These are phyloP conservation scores for Beverwykella pulmonaria DNA, from an alignment of 495 filamentous ascomycete genomes.

Conservation along the genomic window DNA sequence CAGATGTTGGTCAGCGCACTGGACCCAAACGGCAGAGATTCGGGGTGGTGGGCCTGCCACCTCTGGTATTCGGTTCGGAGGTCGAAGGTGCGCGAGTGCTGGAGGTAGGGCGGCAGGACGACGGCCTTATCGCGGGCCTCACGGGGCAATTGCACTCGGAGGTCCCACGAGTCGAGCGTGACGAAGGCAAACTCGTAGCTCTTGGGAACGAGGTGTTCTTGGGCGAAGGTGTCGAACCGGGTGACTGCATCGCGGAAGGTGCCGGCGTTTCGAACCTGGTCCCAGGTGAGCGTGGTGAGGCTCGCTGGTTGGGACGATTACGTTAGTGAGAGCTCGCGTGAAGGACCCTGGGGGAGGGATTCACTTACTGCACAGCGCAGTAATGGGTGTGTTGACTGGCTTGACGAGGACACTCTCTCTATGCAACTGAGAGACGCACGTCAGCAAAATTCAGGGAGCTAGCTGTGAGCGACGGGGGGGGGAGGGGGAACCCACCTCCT, in stretches of 20 bases:
- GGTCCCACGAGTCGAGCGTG: slow-evolving; percentile 96
- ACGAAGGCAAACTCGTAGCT: slow-evolving; percentile 97
- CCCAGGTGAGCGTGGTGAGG: slow-evolving; percentile 97
- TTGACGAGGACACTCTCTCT: slow-evolving; percentile 96
- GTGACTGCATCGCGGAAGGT: slow-evolving; percentile 96
- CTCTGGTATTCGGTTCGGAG: slow-evolving; percentile 95
- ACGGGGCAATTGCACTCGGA: slow-evolving; percentile 93
- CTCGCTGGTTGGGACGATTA: slow-evolving; percentile 66
- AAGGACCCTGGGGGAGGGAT: neutral
- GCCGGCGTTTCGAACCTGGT: slow-evolving; percentile 94
- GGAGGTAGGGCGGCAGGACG: slow-evolving; percentile 92
- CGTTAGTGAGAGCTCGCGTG: slow-evolving; percentile 19
- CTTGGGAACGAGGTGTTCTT: slow-evolving; percentile 80
- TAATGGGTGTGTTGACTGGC: slow-evolving; percentile 97
- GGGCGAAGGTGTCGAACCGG: slow-evolving; percentile 88
- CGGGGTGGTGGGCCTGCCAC: slow-evolving; percentile 97
- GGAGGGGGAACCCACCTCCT: slow-evolving; percentile 69
- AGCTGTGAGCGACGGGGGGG: slow-evolving; percentile 1
- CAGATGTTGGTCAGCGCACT: slow-evolving; percentile 96
- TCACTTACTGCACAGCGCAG: slow-evolving; percentile 94
- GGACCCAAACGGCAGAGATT: slow-evolving; percentile 94
- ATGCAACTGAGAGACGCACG: slow-evolving; percentile 65
- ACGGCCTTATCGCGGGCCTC: slow-evolving; percentile 98
- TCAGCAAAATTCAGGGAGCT: slow-evolving; percentile 3
- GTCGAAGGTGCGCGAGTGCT: slow-evolving; percentile 96